phyloP scores from a whole-genome alignment of 306 rosid species.

The Cicer arietinum region DNA sequence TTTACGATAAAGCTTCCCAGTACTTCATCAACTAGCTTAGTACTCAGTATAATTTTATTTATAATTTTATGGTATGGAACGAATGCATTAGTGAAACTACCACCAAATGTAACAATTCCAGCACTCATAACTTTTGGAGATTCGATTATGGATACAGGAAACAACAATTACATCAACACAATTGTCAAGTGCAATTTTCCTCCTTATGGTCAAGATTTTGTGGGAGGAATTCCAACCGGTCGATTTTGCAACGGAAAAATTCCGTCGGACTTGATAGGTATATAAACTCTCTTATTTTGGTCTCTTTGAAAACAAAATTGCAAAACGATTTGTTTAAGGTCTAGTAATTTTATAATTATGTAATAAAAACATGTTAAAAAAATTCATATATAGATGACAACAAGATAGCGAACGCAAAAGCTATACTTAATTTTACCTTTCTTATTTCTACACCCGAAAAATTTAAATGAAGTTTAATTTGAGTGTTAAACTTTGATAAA shows the following conservation, averaged over 20 bases:
- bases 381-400: no score
- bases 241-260: constrained; percentile 55
- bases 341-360: no score
- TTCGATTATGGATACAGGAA: constrained; percentile 83
- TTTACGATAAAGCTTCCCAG: not conserved
- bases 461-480: no score
- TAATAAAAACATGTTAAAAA: no score
- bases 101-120: constrained; percentile 57
- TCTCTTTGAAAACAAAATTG: no score
- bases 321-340: no score
- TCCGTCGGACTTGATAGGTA: constrained; percentile 51
- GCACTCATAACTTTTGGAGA: constrained; percentile 78
- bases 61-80: constrained; percentile 37
- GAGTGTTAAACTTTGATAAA: no score
- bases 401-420: no score
- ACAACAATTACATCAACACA: constrained; percentile 54
- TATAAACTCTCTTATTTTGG: no score
- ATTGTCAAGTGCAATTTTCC: constrained; percentile 48
- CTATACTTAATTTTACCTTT: no score
- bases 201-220: constrained; percentile 54
- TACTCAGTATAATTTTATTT: constrained; percentile 30
- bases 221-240: constrained; percentile 54
- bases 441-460: no score
- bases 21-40: not conserved
- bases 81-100: constrained; percentile 39